A percentile compares a stretch with the other conserved stretches of the same genome.
Evolutionary conservation across 1,139 yeast species (phyloP).

Genomic region (Sugiyamaella neomexicana): DNA sequence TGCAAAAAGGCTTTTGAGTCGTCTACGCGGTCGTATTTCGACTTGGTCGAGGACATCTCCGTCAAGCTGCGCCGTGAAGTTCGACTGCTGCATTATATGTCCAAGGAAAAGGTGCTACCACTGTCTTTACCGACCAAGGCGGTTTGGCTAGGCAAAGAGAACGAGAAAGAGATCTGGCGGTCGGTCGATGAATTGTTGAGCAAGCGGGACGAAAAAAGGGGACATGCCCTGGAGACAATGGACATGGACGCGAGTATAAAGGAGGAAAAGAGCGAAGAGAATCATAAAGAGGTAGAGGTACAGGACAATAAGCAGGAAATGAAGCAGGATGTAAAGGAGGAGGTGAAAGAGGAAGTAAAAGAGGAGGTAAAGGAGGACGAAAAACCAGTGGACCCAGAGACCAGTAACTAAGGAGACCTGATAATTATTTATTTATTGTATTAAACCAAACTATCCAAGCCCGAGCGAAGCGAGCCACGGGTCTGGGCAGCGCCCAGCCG

Average conservation of each 20-base stretch:
- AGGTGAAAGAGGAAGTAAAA: neutral
- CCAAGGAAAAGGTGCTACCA: conserved; percentile 43
- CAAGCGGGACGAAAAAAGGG: conserved; percentile 4
- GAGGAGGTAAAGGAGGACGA: neutral
- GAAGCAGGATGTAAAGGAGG: neutral
- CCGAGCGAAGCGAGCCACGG: conserved; percentile 3
- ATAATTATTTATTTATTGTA: no score
- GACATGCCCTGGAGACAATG: neutral
- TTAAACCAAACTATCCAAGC: no score
- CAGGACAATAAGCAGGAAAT: neutral
- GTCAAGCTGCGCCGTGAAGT: conserved; percentile 45
- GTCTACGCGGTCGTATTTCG: conserved; percentile 35
- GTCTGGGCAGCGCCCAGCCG: conserved; percentile 10
- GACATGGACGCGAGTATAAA: no score
- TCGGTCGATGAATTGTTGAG: conserved; percentile 27
- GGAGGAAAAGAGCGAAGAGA: neutral
- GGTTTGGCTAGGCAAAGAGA: conserved; percentile 39
- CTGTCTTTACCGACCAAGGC: conserved; percentile 41
- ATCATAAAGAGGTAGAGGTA: neutral
- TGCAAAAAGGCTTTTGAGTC: conserved; percentile 39
- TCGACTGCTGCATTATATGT: conserved; percentile 42
- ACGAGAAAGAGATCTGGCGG: conserved; percentile 39
- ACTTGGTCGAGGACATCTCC: conserved; percentile 40
- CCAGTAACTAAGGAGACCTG: no score
- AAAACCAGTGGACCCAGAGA: neutral